Evolutionary conservation across 148 eudicot genomes (phyloP).

Genomic region (Cornus controversa): DNA sequence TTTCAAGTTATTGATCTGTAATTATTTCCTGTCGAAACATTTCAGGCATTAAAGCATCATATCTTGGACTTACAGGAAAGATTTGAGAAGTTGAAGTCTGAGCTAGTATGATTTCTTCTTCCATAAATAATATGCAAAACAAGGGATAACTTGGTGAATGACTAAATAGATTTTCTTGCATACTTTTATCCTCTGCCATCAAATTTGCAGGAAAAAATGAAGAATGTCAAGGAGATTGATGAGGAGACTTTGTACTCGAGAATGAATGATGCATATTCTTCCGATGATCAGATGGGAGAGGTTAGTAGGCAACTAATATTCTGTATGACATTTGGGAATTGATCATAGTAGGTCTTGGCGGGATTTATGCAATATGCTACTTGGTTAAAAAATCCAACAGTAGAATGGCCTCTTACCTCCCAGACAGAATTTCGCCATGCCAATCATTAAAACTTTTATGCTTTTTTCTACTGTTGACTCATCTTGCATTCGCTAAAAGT

Average conservation of each 20-base stretch:
- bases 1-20: neutral
- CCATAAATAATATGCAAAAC: neutral
- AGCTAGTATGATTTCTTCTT: conserved; percentile 47
- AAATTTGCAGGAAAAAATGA: conserved; percentile 49
- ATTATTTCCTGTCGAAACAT: conserved; percentile 11
- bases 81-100: conserved; percentile 61
- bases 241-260: conserved; percentile 50
- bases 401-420: neutral
- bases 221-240: conserved; percentile 38
- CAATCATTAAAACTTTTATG: neutral
- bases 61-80: conserved; percentile 51
- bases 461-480: neutral
- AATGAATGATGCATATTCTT: conserved; percentile 40
- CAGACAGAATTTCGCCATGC: no score
- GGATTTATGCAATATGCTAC: neutral
- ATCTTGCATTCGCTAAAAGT: neutral
- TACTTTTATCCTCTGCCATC: conserved; percentile 1
- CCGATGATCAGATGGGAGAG: conserved; percentile 44
- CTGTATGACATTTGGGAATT: neutral
- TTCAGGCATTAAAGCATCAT: conserved; percentile 85
- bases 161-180: neutral
- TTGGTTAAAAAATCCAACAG: neutral
- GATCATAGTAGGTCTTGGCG: neutral
- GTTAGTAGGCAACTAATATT: conserved; percentile 27
- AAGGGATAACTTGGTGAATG: neutral